phyloP scores from a whole-genome alignment of 495 filamentous ascomycete genomes.

The Aspergillus bertholletiae region DNA sequence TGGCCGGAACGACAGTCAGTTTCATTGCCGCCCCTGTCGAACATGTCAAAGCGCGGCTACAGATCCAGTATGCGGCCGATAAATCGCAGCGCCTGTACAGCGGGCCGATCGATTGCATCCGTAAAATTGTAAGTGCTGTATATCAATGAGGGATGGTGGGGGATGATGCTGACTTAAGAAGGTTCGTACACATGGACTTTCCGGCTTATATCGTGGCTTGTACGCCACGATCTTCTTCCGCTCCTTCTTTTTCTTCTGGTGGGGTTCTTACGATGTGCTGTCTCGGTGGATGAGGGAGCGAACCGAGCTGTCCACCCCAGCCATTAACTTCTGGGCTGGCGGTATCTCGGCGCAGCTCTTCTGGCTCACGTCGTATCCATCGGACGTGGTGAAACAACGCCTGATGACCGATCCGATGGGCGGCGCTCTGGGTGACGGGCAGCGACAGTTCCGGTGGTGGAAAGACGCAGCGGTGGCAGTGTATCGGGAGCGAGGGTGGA shows the following conservation, averaged over 20 bases:
- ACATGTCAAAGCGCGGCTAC: constrained; percentile 90
- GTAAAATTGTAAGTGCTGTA: constrained; percentile 56
- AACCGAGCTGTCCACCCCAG: constrained; percentile 71
- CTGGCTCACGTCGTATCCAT: constrained; percentile 88
- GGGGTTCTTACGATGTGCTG: constrained; percentile 86
- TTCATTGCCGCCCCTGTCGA: constrained; percentile 94
- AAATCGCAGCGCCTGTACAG: constrained; percentile 74
- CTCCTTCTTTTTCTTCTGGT: constrained; percentile 96
- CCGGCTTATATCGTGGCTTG: constrained; percentile 81
- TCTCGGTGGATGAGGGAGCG: constrained; percentile 60
- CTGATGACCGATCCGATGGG: constrained; percentile 93
- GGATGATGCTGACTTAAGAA: constrained; percentile 10
- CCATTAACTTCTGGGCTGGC: constrained; percentile 95
- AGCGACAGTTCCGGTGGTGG: constrained; percentile 71
- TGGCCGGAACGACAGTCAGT: constrained; percentile 85
- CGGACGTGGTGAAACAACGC: constrained; percentile 95
- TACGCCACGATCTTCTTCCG: constrained; percentile 83
- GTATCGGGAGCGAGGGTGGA: constrained; percentile 67
- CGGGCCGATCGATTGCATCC: constrained; percentile 79
- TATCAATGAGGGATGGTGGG: not conserved
- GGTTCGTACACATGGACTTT: constrained; percentile 62
- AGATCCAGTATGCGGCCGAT: constrained; percentile 81
- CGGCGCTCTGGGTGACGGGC: constrained; percentile 62
- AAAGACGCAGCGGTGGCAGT: constrained; percentile 74
- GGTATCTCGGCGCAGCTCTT: constrained; percentile 89